Percentiles rank a stretch among this genome's conserved stretches.
phyloP scores from a whole-genome alignment of 352 stramenopile genomes.

The Globisporangium middletonii region DNA sequence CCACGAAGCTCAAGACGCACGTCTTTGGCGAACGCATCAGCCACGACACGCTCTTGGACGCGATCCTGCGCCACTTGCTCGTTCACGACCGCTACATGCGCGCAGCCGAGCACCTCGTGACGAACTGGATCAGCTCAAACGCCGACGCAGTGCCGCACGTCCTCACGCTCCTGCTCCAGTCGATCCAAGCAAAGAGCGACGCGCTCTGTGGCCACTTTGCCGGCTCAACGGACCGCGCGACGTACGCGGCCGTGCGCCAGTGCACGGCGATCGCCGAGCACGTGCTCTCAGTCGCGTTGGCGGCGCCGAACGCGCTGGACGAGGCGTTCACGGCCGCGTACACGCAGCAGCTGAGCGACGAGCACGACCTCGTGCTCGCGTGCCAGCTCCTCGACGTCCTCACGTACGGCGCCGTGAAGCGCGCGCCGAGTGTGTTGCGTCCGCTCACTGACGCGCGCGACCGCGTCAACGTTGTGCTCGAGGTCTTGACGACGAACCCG shows the following conservation, averaged over 20 bases:
- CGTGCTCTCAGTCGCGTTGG: constrained; percentile 26
- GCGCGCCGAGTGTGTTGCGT: constrained; percentile 26
- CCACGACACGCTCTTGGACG: constrained; percentile 48
- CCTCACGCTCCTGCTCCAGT: constrained; percentile 28
- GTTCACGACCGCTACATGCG: constrained; percentile 17
- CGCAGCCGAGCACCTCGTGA: constrained; percentile 35
- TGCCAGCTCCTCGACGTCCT: constrained; percentile 53
- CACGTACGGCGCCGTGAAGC: constrained; percentile 47
- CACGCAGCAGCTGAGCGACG: constrained; percentile 19
- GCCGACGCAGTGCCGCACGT: constrained; percentile 36
- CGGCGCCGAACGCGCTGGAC: constrained; percentile 17
- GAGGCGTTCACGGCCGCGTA: constrained; percentile 17
- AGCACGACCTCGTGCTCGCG: constrained; percentile 29
- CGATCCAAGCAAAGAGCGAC: constrained; percentile 28
- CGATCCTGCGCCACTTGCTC: constrained; percentile 49
- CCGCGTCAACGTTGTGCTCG: constrained; percentile 33
- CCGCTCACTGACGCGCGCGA: constrained; percentile 10
- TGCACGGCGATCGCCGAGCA: constrained; percentile 29
- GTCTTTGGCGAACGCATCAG: constrained; percentile 54
- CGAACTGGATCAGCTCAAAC: constrained; percentile 47
- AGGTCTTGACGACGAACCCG: constrained; percentile 59
- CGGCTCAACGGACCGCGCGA: constrained; percentile 19
- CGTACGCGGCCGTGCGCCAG: constrained; percentile 21
- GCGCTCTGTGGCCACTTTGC: constrained; percentile 24
- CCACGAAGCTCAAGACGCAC: constrained; percentile 63